Evolutionary conservation across 441 rosid species (phyloP).

Genomic region (Rhodomyrtus psidioides): DNA sequence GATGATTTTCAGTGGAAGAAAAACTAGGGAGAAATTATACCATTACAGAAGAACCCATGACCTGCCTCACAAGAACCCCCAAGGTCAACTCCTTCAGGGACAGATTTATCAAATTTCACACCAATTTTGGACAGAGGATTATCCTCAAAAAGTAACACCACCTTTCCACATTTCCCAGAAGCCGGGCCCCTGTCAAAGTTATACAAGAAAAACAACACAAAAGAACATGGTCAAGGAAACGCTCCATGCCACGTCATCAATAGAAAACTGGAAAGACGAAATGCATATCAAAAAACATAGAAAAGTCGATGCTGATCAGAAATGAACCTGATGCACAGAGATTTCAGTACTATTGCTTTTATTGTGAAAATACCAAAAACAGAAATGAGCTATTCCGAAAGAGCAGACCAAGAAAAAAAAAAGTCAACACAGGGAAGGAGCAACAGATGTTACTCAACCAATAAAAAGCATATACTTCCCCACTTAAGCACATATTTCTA

Average conservation of each 20-base stretch:
- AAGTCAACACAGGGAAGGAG: background rate
- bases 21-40: slow-evolving; percentile 25
- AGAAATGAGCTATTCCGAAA: background rate
- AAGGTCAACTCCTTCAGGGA: slow-evolving; percentile 71
- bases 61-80: slow-evolving; percentile 57
- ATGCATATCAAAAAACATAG: background rate
- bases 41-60: slow-evolving; percentile 65
- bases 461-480: background rate
- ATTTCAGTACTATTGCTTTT: background rate
- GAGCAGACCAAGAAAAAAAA: background rate
- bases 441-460: background rate
- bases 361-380: background rate
- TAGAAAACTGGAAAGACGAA: background rate
- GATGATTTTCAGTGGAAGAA: background rate
- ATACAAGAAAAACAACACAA: background rate
- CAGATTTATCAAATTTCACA: slow-evolving; percentile 55
- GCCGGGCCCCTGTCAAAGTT: slow-evolving; percentile 47
- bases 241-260: background rate
- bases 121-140: slow-evolving; percentile 68
- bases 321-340: background rate
- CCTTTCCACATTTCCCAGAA: slow-evolving; percentile 55
- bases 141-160: slow-evolving; percentile 45
- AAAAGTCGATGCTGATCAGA: background rate
- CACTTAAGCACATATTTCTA: background rate
- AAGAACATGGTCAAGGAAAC: background rate